Base-by-base conservation (phyloP, 2,329 filamentous ascomycete genomes). In the Aspergillus fijiensis region DNA sequence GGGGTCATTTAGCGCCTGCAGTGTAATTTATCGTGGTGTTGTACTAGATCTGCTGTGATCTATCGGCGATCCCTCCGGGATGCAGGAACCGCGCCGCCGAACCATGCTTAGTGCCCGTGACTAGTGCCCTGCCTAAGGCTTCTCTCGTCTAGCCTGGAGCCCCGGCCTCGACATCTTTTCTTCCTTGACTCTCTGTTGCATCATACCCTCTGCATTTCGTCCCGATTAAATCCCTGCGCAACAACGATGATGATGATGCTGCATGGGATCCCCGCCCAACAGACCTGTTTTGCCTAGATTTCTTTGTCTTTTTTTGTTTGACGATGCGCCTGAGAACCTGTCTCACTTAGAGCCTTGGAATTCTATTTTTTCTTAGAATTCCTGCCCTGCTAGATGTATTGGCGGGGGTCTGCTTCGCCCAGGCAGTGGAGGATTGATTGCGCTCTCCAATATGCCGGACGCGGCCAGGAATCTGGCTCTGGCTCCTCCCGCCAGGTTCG, bases 371-470 rank as follows among this genome's bases (percentile, higher is more conserved):
- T 29, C 27, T 29, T 29, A 29, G 27, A 29, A 29, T 29, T 29
- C 27, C 27, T 57, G 11, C 12, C 42, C 57, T 63, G 64, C 72
- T 74, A 73, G 60, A 76, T 76, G 74, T 73, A 65, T 68, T 53
- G 65, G 59, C 64, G 64, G 55, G 60, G 59, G 60, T 59, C 63
- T 56, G 59, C 63, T 56, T 50, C 59, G 55, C 63, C 63, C 55
- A 63, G 65, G 55, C 66, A 66, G 65, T 63, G 55, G 62, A 69
- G 56, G 58, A 61, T 64, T 48, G 57, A 55, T 62, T 66, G 65
- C 64, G 69, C 65, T 58, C 63, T 63, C 59, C 70, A 69, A 57
- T 67, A 76, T 76, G 69, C 66, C 68, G 66, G 51, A 45, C 55
- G 66, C 62, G 49, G 62, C 62, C 60, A 60, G 65, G 67, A 68